Evolutionary conservation across 2,329 filamentous ascomycete genomes (phyloP), one percentile per base, ranked within the genome.

Genomic region (Talaromyces islandicus): DNA sequence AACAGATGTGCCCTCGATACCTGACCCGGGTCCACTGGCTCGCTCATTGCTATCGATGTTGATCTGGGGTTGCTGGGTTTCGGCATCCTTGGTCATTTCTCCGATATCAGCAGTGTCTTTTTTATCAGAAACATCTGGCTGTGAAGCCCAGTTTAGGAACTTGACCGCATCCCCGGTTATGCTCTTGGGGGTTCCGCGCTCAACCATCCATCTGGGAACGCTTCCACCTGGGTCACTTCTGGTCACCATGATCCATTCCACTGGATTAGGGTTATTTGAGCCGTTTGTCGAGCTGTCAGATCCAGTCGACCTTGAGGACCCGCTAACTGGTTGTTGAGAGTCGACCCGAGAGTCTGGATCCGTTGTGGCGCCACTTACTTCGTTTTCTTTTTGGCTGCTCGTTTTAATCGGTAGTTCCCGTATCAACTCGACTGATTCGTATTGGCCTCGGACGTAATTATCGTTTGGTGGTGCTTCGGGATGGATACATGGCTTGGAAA

Each of bases 191-290:
- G 92, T 96, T 30, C 89, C 90, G 70, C 90, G 87, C 68, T 96
- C 92, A n/a, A 96, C 90, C 82, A 96, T 87, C 75, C 94, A 96
- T 14, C 90, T 84, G 1, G 92, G 92, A 19, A 96, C 92, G 61
- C 86, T 93, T 57, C 92, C 92, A 11, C 92, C 92, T 3, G 92
- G 91, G 67, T 96, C 91, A 71, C 89, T 93, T 54, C 92, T 83
- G 1, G 91, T 96, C 19, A 96, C 85, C 92, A 96, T 96, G 62
- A 94, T 84, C 92, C 92, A 96, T 73, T 96, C 92, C 1, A 96
- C 82, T 0, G 87, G 85, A 64, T 87, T 88, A 9, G 77, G 73
- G 64, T 87, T 52, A 27, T 51, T 27, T 19, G 10, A 17, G 27
- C 27, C 21, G 14, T 29, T 19, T 51, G 24, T 29, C 17, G 48